Evolutionary conservation across 176 grass and related monocot genomes (phyloP).

Genomic region (Oryza rufipogon): DNA sequence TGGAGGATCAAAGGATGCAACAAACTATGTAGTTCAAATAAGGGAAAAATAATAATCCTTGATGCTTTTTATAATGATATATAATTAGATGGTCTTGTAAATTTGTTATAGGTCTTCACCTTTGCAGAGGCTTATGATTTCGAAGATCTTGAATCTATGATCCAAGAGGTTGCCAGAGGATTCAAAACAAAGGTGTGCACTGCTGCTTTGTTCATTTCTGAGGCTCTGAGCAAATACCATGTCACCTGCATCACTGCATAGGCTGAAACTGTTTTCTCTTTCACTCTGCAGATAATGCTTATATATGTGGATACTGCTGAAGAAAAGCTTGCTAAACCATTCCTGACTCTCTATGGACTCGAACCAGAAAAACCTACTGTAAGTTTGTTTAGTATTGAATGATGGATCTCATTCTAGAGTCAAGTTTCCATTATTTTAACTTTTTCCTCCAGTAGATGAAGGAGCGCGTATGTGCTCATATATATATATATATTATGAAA

Average conservation of each 20-base stretch:
- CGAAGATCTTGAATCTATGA: conserved; percentile 58
- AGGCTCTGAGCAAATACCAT: background rate
- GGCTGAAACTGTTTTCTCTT: conserved; percentile 25
- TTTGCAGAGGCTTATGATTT: conserved; percentile 87
- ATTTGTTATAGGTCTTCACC: conserved; percentile 70
- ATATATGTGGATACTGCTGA: conserved; percentile 86
- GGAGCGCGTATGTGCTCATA: background rate
- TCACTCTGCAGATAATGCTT: conserved; percentile 83
- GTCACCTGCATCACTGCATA: conserved; percentile 11
- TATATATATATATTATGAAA: background rate
- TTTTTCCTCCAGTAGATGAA: background rate
- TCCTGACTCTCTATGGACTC: conserved; percentile 79
- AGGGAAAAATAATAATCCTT: background rate
- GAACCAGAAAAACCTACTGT: conserved; percentile 81
- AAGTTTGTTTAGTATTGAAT: conserved; percentile 30
- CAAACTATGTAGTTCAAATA: conserved; percentile 2
- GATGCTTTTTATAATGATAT: conserved; percentile 24
- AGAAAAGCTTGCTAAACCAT: conserved; percentile 97
- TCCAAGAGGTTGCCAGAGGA: conserved; percentile 73
- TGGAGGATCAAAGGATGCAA: background rate
- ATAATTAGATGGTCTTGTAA: conserved; percentile 40
- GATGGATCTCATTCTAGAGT: conserved; percentile 18
- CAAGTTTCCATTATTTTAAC: background rate
- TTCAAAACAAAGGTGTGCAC: conserved; percentile 85
- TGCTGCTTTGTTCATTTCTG: conserved; percentile 14